These are phyloP conservation scores for Carallia brachiata DNA, from an alignment of 345 rosid species.

Conservation along the genomic window DNA sequence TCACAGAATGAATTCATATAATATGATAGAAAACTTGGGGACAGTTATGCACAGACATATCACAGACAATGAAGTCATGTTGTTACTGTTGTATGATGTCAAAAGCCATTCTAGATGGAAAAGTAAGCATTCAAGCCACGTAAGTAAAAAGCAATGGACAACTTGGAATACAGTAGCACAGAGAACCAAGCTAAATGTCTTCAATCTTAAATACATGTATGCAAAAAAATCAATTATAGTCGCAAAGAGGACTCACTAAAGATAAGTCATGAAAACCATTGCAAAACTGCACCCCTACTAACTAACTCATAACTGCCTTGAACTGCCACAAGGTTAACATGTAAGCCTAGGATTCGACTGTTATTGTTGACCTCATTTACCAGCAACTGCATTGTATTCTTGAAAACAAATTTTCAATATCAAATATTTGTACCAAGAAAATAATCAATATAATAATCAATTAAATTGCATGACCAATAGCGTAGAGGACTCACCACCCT, in stretches of 20 bases:
- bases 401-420: no score
- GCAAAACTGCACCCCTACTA: no score
- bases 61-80: slow-evolving; percentile 86
- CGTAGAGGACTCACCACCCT: slow-evolving; percentile 53
- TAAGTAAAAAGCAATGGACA: slow-evolving; percentile 6
- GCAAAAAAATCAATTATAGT: slow-evolving; percentile 7
- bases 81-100: slow-evolving; percentile 64
- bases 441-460: no score
- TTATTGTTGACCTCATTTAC: no score
- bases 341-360: no score
- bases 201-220: not conserved
- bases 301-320: no score
- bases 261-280: no score
- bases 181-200: not conserved
- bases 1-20: slow-evolving; percentile 47
- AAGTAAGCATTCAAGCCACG: slow-evolving; percentile 8
- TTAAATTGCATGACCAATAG: not conserved
- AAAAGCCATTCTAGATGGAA: slow-evolving; percentile 91
- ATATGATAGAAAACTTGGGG: slow-evolving; percentile 78
- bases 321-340: no score
- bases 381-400: no score
- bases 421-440: no score
- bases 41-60: slow-evolving; percentile 85
- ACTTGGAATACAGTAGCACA: not conserved
- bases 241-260: not conserved